A percentile compares a stretch with the other conserved stretches of the same genome.
Evolutionary conservation across 768 basidiomycete species (phyloP).

Genomic region (Crepidotus variabilis): DNA sequence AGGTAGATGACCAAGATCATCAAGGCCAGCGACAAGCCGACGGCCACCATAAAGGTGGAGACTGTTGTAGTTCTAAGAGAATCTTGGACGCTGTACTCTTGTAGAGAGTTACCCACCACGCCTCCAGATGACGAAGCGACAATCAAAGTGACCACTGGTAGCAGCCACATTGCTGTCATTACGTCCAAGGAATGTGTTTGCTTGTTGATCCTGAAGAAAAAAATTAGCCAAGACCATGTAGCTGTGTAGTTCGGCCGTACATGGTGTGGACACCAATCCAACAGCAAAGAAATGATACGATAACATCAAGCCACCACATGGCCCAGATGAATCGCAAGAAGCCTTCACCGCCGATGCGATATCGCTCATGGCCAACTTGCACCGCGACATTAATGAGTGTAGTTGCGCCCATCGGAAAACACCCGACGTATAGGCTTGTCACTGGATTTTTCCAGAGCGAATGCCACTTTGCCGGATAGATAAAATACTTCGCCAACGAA

Average conservation of each 20-base stretch:
- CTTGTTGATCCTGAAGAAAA: constrained; percentile 42
- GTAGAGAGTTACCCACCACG: constrained; percentile 48
- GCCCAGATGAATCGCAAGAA: constrained; percentile 59
- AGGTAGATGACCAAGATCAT: constrained; percentile 69
- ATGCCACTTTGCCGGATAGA: constrained; percentile 44
- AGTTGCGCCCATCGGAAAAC: constrained; percentile 56
- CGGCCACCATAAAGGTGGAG: constrained; percentile 50
- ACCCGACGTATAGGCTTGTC: constrained; percentile 40
- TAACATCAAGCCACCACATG: constrained; percentile 67
- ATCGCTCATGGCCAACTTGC: constrained; percentile 38
- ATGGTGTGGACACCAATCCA: constrained; percentile 65
- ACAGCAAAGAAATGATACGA: constrained; percentile 51
- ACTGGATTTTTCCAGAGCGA: constrained; percentile 41
- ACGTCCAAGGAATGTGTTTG: constrained; percentile 51
- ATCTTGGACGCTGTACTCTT: constrained; percentile 36
- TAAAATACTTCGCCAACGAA: constrained; percentile 45
- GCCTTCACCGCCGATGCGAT: constrained; percentile 43
- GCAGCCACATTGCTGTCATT: constrained; percentile 67
- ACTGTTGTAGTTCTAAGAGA: constrained; percentile 54
- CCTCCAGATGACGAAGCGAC: constrained; percentile 70
- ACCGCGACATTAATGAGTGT: constrained; percentile 55
- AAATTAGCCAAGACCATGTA: neutral
- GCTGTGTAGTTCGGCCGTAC: constrained; percentile 36
- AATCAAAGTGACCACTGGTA: constrained; percentile 71
- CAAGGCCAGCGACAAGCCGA: constrained; percentile 56